phyloP scores from a whole-genome alignment of 2,329 filamentous ascomycete genomes.

The Nemania sp. region DNA sequence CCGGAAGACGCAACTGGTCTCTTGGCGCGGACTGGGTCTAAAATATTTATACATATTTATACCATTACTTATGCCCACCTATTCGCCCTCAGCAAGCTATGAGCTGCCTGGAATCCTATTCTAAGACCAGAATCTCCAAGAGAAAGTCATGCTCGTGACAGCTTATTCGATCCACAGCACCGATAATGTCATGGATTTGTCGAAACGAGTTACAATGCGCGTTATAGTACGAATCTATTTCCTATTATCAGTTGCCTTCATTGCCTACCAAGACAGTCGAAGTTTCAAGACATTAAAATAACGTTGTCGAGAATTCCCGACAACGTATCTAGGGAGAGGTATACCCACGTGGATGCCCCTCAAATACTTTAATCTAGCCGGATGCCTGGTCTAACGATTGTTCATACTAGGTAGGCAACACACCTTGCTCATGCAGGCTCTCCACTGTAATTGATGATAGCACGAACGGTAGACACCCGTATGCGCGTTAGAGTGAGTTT shows the following conservation, averaged over 20 bases:
- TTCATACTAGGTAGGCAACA: neutral
- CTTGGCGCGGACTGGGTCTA: neutral
- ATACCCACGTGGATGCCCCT: neutral
- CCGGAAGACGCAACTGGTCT: neutral
- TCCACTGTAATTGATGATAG: neutral
- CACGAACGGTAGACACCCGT: neutral
- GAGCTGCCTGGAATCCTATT: neutral
- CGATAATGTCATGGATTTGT: neutral
- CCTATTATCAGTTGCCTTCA: neutral
- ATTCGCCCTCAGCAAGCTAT: neutral
- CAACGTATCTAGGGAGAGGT: neutral
- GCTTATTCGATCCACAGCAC: neutral
- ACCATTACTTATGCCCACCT: neutral
- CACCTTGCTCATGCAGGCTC: neutral
- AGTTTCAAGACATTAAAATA: neutral
- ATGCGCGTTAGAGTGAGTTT: neutral
- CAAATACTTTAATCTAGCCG: neutral
- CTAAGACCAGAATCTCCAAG: neutral
- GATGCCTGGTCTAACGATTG: neutral
- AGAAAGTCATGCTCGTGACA: neutral
- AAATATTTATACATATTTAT: conserved; percentile 2
- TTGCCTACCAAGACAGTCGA: neutral
- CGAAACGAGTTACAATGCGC: no score
- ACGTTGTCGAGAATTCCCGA: neutral
- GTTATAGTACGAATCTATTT: neutral